Conservation (phyloP, 345 rosid species). For the Citropsis articulata region DNA sequence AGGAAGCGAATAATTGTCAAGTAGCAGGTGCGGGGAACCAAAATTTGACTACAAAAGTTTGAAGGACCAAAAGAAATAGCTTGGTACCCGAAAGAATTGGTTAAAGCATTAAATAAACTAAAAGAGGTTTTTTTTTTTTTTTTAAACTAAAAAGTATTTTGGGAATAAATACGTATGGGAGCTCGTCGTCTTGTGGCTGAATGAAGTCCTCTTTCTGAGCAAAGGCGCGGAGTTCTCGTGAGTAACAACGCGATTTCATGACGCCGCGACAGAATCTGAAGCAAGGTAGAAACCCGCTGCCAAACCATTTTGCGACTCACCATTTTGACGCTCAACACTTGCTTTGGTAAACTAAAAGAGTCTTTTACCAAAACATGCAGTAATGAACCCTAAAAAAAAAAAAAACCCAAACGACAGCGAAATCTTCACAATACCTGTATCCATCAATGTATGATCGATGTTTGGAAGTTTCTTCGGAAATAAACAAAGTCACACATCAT, state of each 20-base stretch:
- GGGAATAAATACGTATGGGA: too few species aligned
- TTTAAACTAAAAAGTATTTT: too few species aligned
- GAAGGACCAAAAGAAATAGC: not conserved
- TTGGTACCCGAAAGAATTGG: not conserved
- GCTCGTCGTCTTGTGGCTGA: too few species aligned
- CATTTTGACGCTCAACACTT: too few species aligned
- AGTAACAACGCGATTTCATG: too few species aligned
- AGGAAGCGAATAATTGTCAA: not conserved
- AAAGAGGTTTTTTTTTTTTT: not conserved
- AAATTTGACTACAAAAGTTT: not conserved
- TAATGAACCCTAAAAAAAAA: not conserved
- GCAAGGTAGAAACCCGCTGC: too few species aligned
- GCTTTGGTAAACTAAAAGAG: not conserved
- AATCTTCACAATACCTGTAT: not conserved
- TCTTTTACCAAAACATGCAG: not conserved
- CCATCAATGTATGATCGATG: not conserved
- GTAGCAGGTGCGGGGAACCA: not conserved
- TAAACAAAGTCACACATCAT: conserved; percentile 8
- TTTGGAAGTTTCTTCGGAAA: not conserved
- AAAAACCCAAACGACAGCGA: conserved; percentile 3
- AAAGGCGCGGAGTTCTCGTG: too few species aligned
- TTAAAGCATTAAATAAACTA: not conserved
- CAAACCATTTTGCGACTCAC: too few species aligned
- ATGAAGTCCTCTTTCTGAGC: too few species aligned
- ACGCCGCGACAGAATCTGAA: too few species aligned